Evolutionary conservation across 2,329 filamentous ascomycete genomes (phyloP), one percentile per base, ranked within the genome.

Genomic region (Elsinoe arachidis): DNA sequence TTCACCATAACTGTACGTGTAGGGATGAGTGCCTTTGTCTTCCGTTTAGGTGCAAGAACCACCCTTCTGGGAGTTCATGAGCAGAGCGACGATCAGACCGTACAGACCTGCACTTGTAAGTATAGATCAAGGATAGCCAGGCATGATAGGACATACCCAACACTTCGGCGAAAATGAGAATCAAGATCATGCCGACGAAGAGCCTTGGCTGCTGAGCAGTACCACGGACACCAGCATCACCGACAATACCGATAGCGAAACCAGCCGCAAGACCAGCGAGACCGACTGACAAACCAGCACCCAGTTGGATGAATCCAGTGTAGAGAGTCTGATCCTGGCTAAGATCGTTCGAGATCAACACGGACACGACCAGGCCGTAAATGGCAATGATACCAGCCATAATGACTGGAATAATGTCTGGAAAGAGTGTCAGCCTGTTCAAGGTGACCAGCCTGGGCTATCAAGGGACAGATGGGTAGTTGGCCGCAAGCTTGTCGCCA

Each of bases 321-420:
- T 75, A 79, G 39, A 79, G 73, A 39, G 76, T 71, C 34, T 68
- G 70, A 41, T 74, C 63, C 62, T 78, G 76, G 54, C 67, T 67
- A 57, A 79, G 71, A 62, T 77, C 73, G 72, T 78, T 78, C 67
- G 76, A 78, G 70, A 79, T 79, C 65, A 79, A 67, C 67, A 79
- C 76, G 44, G 76, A 78, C 55, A 79, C 76, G 69, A 79, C 76
- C 56, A 79, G 72, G 64, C 76, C 76, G 73, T 79, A 99, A 76
- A 99, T 97, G 87, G 90, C 93, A 78, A 99, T 97, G 77, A 99
- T 99, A 97, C 93, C 93, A 81, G 93, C 93, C 93, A 99, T 99
- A 85, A 99, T 96, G 77, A 97, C 93, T 73, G 93, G 93, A 64
- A 97, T 92, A 75, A 97, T 96, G 83, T 96, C 92, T 97, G 65